These are phyloP conservation scores for Tulasnella sp. DNA, from an alignment of 768 basidiomycete genomes.

Conservation along the genomic window DNA sequence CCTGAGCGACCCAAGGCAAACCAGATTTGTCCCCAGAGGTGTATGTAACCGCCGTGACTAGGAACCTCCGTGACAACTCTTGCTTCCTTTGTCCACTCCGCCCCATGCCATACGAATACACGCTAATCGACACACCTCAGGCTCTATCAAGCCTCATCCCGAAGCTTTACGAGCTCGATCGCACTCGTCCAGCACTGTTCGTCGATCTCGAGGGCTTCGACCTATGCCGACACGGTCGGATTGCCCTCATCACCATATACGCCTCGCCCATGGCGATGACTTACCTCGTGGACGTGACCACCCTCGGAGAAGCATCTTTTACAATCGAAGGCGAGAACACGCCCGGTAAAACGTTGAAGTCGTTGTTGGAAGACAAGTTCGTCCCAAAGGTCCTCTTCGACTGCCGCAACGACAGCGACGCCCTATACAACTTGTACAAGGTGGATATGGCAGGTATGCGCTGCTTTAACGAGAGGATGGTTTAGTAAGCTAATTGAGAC, in stretches of 20 bases:
- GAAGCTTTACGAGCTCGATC: background rate
- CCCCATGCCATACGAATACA: background rate
- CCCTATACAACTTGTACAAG: slow-evolving; percentile 16
- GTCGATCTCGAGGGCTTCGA: slow-evolving; percentile 14
- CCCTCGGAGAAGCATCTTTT: slow-evolving; percentile 9
- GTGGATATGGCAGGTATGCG: slow-evolving; percentile 12
- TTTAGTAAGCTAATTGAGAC: background rate
- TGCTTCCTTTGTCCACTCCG: background rate
- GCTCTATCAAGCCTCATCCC: background rate
- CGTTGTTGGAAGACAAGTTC: slow-evolving; percentile 3
- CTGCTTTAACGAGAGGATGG: too few species aligned
- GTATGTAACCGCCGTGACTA: too few species aligned
- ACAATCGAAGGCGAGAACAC: background rate
- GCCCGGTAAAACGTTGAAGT: background rate
- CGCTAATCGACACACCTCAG: background rate
- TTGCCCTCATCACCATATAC: slow-evolving; percentile 10
- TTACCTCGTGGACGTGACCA: slow-evolving; percentile 12
- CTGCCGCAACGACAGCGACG: slow-evolving; percentile 15
- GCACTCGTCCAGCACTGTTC: background rate
- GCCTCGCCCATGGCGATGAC: slow-evolving; percentile 10
- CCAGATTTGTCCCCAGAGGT: too few species aligned
- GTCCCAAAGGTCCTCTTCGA: slow-evolving; percentile 15
- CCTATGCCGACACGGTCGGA: slow-evolving; percentile 14
- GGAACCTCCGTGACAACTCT: background rate
- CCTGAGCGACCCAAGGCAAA: too few species aligned